These are phyloP conservation scores for Filobasidium wieringae DNA, from an alignment of 768 basidiomycete genomes.

Conservation along the genomic window DNA sequence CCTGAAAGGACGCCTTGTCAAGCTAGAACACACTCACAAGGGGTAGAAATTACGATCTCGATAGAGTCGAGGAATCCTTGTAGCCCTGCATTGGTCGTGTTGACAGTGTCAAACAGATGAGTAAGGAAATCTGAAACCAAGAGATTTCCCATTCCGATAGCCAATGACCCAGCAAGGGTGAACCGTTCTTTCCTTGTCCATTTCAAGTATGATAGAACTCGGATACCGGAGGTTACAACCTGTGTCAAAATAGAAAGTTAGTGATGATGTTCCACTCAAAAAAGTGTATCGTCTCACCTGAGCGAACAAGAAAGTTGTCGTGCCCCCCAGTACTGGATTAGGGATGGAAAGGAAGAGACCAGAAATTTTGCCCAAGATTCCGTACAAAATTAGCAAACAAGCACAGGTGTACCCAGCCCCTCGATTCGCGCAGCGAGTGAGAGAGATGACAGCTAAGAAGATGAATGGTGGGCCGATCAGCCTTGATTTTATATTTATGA, in stretches of 20 bases:
- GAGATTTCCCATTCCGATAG: slow-evolving; percentile 61
- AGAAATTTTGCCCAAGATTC: slow-evolving; percentile 66
- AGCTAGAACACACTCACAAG: slow-evolving; percentile 48
- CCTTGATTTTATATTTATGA: background rate
- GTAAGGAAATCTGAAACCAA: slow-evolving; percentile 56
- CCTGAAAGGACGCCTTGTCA: background rate
- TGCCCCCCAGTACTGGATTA: slow-evolving; percentile 55
- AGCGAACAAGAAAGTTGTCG: slow-evolving; percentile 77
- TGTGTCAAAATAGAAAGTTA: background rate
- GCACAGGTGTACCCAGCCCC: slow-evolving; percentile 70
- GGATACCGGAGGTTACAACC: slow-evolving; percentile 47
- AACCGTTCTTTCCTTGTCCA: slow-evolving; percentile 57
- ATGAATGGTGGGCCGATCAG: background rate
- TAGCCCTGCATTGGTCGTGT: slow-evolving; percentile 47
- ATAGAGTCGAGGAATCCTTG: slow-evolving; percentile 64
- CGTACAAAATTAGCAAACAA: slow-evolving; percentile 64
- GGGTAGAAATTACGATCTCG: slow-evolving; percentile 66
- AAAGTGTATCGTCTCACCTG: slow-evolving; percentile 44
- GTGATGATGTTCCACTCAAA: background rate
- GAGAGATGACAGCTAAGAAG: slow-evolving; percentile 53
- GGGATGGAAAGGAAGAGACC: slow-evolving; percentile 78
- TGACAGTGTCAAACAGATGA: slow-evolving; percentile 57
- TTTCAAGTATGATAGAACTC: slow-evolving; percentile 41
- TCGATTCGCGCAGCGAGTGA: slow-evolving; percentile 74
- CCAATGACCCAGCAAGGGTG: slow-evolving; percentile 56